These are phyloP conservation scores for Boletus subparvulus DNA, from an alignment of 768 basidiomycete species.

Conservation along the genomic window DNA sequence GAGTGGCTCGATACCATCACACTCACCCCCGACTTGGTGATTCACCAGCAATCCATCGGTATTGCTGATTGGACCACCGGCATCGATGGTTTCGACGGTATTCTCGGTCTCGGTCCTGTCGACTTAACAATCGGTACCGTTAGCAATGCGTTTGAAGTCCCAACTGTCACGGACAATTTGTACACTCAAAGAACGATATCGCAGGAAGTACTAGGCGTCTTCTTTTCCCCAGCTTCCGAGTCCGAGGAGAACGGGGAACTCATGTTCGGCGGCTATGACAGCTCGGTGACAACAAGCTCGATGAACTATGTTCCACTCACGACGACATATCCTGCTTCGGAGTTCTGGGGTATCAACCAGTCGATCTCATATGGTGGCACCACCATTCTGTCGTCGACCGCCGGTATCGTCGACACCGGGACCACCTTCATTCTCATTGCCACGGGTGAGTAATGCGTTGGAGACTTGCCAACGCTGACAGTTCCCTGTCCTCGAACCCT, in stretches of 20 bases:
- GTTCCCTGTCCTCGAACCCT: too few relatives aligned
- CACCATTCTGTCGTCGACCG: too few relatives aligned
- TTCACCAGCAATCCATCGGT: constrained; percentile 35
- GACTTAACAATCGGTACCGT: constrained; percentile 33
- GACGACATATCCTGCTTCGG: constrained; percentile 20
- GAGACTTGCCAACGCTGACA: too few relatives aligned
- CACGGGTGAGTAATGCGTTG: too few relatives aligned
- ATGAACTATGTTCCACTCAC: constrained; percentile 31
- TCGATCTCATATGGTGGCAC: too few relatives aligned
- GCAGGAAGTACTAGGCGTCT: constrained; percentile 32
- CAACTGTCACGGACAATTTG: constrained; percentile 39
- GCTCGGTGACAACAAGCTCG: constrained; percentile 14
- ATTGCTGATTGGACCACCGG: constrained; percentile 30
- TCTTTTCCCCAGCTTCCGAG: constrained; percentile 27
- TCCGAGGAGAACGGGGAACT: constrained; percentile 23
- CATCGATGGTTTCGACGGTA: constrained; percentile 38
- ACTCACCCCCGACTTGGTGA: constrained; percentile 1
- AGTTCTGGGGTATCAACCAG: constrained; percentile 28
- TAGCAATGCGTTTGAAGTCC: constrained; percentile 14
- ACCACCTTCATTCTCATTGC: too few relatives aligned
- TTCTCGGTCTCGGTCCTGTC: constrained; percentile 38
- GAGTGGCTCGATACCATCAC: constrained; percentile 17
- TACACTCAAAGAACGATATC: constrained; percentile 29
- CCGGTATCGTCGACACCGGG: too few relatives aligned
- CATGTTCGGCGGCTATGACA: constrained; percentile 28